These are phyloP conservation scores for Angophora floribunda DNA, from an alignment of 345 rosid species.

Conservation along the genomic window DNA sequence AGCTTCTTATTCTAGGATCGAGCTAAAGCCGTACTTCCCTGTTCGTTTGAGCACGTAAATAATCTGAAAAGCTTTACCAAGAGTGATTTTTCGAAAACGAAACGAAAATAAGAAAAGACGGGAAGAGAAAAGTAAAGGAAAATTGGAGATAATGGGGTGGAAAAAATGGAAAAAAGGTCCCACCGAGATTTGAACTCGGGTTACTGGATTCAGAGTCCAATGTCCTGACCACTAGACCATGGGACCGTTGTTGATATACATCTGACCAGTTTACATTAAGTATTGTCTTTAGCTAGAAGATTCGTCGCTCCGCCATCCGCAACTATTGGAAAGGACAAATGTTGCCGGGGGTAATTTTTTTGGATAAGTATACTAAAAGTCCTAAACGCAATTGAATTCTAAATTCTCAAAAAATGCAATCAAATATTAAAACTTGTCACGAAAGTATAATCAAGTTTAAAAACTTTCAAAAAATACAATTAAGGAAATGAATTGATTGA, in stretches of 20 bases:
- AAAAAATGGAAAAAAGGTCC: conserved; percentile 24
- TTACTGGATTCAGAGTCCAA: conserved; percentile 94
- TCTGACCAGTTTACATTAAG: accelerated
- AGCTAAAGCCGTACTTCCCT: neutral
- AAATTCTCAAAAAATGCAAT: too few relatives aligned
- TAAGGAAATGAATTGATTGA: too few relatives aligned
- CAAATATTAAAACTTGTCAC: too few relatives aligned
- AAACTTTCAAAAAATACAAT: too few relatives aligned
- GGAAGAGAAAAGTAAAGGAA: neutral
- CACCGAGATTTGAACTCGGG: conserved; percentile 98
- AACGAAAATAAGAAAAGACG: neutral
- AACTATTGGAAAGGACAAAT: neutral
- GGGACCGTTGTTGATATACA: conserved; percentile 12
- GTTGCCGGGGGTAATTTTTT: neutral
- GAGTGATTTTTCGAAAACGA: neutral
- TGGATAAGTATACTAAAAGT: too few relatives aligned
- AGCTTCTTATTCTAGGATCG: neutral
- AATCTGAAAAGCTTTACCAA: neutral
- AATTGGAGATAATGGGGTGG: neutral
- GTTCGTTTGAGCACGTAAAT: neutral
- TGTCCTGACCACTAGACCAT: conserved; percentile 93
- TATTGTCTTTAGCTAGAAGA: too few relatives aligned
- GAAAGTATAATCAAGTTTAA: too few relatives aligned
- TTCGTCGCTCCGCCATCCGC: neutral
- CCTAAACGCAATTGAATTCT: too few relatives aligned